Conservation (phyloP, 2,329 filamentous ascomycete species). For the Sporothrix dimorphospora region DNA sequence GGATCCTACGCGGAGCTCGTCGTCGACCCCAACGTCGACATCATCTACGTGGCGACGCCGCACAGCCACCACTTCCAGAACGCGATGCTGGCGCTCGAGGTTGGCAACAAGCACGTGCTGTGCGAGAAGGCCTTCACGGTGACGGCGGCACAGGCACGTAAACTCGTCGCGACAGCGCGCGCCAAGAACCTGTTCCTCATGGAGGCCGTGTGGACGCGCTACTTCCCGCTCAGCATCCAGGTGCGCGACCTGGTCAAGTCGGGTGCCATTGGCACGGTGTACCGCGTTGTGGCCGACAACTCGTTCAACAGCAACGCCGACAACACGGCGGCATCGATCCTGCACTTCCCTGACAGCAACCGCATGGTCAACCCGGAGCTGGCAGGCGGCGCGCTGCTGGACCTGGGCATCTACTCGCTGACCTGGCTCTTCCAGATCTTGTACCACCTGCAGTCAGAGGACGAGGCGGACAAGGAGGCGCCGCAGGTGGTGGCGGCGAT, state of each 20-base stretch:
- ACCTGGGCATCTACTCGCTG: conserved; percentile 85
- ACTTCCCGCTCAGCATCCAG: conserved; percentile 81
- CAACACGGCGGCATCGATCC: conserved; percentile 46
- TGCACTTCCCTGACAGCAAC: conserved; percentile 63
- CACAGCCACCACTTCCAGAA: conserved; percentile 95
- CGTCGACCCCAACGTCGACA: conserved; percentile 75
- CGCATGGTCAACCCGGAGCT: conserved; percentile 83
- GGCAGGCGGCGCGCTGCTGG: conserved; percentile 79
- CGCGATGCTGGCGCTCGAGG: conserved; percentile 78
- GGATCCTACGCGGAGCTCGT: conserved; percentile 83
- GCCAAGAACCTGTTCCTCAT: conserved; percentile 76
- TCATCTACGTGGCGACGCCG: conserved; percentile 86
- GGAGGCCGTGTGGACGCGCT: conserved; percentile 90
- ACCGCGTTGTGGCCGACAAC: conserved; percentile 62
- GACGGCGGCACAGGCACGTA: conserved; percentile 74
- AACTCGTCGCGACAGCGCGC: conserved; percentile 71
- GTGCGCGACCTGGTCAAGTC: conserved; percentile 65
- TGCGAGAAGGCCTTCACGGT: conserved; percentile 92
- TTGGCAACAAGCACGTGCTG: conserved; percentile 78
- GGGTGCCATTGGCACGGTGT: conserved; percentile 62
- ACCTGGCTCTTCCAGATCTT: conserved; percentile 91
- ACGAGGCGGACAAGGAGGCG: conserved; percentile 58
- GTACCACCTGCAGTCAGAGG: conserved; percentile 71
- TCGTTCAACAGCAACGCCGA: conserved; percentile 63
- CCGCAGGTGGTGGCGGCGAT: conserved; percentile 72